Conservation (phyloP, 768 basidiomycete species). For the Suillus hirtellus region DNA sequence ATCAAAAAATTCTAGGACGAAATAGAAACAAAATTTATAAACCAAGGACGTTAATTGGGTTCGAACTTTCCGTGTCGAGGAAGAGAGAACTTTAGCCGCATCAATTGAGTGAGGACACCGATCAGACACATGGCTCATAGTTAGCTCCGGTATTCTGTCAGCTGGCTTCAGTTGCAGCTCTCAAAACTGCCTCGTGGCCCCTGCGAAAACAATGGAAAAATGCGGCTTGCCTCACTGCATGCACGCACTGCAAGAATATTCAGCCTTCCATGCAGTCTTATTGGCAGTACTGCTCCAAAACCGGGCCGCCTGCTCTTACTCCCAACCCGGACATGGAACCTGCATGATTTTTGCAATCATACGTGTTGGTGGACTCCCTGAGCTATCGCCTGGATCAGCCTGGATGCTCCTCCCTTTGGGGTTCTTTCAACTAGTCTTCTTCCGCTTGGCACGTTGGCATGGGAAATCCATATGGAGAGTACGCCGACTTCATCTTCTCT, state of each 20-base stretch:
- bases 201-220: not conserved
- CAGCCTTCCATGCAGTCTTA: not conserved
- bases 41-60: slow-evolving; percentile 8
- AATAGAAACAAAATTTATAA: not conserved
- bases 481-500: not conserved
- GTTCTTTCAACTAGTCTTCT: not conserved
- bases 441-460: not conserved
- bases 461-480: not conserved
- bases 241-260: not conserved
- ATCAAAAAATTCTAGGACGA: slow-evolving; percentile 5
- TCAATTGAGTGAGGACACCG: not conserved
- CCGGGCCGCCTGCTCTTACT: not conserved
- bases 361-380: not conserved
- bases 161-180: not conserved
- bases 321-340: not conserved
- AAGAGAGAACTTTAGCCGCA: not conserved
- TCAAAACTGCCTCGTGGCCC: slow-evolving; percentile 19
- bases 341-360: not conserved
- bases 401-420: not conserved
- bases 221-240: not conserved
- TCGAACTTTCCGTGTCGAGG: slow-evolving; percentile 9
- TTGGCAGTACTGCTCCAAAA: not conserved
- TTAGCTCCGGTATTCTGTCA: slow-evolving; percentile 1
- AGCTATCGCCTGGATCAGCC: not conserved
- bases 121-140: not conserved